Evolutionary conservation across 2,329 filamentous ascomycete genomes (phyloP).

Genomic region (Exophiala phaeomuriformis): DNA sequence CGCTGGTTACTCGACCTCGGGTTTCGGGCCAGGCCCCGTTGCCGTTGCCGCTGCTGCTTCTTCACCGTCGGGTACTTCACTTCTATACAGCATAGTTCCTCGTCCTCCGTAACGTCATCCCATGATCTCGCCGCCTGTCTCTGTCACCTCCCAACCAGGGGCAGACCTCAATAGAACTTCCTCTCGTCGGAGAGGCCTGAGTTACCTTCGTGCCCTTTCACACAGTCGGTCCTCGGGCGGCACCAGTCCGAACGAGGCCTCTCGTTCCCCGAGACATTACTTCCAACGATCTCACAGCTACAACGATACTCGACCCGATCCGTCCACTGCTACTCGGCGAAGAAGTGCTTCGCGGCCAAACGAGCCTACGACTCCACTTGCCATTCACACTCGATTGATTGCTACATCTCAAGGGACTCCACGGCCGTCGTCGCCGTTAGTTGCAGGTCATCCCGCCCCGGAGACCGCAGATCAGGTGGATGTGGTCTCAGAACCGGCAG

Average conservation of each 20-base stretch:
- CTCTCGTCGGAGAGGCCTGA: constrained; percentile 24
- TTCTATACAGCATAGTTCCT: background rate
- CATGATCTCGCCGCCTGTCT: constrained; percentile 26
- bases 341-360: constrained; percentile 23
- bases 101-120: constrained; percentile 6
- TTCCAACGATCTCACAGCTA: constrained; percentile 25
- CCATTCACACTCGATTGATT: constrained; percentile 6
- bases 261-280: constrained; percentile 25
- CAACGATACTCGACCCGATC: constrained; percentile 16
- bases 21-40: too few relatives aligned
- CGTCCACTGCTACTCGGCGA: constrained; percentile 12
- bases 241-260: constrained; percentile 19
- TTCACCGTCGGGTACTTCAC: background rate
- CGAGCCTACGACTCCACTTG: constrained; percentile 19
- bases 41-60: background rate
- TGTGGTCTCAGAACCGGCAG: background rate
- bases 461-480: background rate
- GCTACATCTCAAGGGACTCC: background rate
- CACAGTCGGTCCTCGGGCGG: constrained; percentile 22
- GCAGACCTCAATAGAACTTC: constrained; percentile 20
- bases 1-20: background rate
- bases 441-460: background rate
- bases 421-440: constrained; percentile 2
- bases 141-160: constrained; percentile 21
- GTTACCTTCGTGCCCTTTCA: constrained; percentile 26